Evolutionary conservation across 2,329 filamentous ascomycete genomes (phyloP).

Genomic region (Hypomyces rosellus): DNA sequence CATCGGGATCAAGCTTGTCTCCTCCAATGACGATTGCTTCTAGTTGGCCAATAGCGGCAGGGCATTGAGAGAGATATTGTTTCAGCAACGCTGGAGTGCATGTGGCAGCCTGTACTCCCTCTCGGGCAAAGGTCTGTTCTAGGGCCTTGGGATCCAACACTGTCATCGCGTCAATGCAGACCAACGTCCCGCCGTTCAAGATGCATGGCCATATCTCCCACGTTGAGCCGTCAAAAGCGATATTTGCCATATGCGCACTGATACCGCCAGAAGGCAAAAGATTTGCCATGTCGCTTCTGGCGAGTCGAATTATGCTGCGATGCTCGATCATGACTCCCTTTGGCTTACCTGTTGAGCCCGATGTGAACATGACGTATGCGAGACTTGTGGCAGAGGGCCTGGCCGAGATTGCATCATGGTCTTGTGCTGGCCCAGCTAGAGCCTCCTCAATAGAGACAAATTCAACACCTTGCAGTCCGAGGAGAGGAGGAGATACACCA

Average conservation of each 20-base stretch:
- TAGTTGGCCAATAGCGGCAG: conserved; percentile 10
- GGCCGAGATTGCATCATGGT: neutral
- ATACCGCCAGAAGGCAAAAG: neutral
- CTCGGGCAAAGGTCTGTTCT: neutral
- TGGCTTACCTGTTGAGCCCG: neutral
- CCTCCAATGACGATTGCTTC: conserved; percentile 13
- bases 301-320: neutral
- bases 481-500: neutral
- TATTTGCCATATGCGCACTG: neutral
- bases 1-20: conserved; percentile 13
- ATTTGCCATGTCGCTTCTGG: neutral
- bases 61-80: neutral
- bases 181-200: neutral
- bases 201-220: neutral
- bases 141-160: neutral
- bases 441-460: neutral
- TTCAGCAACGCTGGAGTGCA: neutral
- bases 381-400: neutral
- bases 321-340: conserved; percentile 3
- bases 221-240: conserved; percentile 1
- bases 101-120: neutral
- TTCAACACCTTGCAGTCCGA: neutral
- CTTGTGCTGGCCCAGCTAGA: neutral
- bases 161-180: neutral
- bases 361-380: conserved; percentile 2